Base-by-base conservation (phyloP, 495 filamentous ascomycete genomes). In the Tuber aestivum region DNA sequence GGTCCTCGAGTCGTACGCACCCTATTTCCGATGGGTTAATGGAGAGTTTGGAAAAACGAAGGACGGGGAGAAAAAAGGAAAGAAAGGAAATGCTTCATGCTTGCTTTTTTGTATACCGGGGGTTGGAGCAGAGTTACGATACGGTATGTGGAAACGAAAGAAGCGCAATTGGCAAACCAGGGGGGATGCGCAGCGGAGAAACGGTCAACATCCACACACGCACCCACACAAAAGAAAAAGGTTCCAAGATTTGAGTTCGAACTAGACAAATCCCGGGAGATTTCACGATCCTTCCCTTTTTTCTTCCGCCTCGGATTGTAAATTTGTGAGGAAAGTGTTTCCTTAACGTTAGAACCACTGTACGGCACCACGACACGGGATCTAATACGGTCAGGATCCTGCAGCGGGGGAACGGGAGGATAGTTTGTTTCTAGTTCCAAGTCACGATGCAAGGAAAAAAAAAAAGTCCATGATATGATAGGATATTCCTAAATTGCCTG, bases 201-300 rank as follows among this genome's bases (percentile, higher is more conserved):
- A 65, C 56, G 27, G 12, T 65, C 27, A 35, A 65, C 45, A 27
- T 40, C 38, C 50, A 14, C 50, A 32, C 50, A 61, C n/a, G 16
- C 14, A 35, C n/a, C 16, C 12, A 27, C 10, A 27, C 12, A 65
- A 65, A 65, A 65, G 18, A 65, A 35, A 65, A 35, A 7, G 56
- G 56, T 65, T 65, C 56, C 56, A 65, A 65, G 56, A 35, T 65
- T 65, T 65, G 56, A 65, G 27, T 65, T 65, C 56, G 7, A 65
- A 65, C 56, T 35, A 65, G 35, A 65, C 27, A 65, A 65, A 35
- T 65, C 56, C 56, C 56, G 32, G 27, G 56, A 65, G 3, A 65
- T 65, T 35, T 65, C 56, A 27, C 23, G 23, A 56, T 65, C 12
- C 27, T 4, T 14, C n/a, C 2, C n/a, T 61, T 14, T 65, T 35